Conservation (phyloP, 345 rosid species). For the Euphorbia pulcherrima region DNA sequence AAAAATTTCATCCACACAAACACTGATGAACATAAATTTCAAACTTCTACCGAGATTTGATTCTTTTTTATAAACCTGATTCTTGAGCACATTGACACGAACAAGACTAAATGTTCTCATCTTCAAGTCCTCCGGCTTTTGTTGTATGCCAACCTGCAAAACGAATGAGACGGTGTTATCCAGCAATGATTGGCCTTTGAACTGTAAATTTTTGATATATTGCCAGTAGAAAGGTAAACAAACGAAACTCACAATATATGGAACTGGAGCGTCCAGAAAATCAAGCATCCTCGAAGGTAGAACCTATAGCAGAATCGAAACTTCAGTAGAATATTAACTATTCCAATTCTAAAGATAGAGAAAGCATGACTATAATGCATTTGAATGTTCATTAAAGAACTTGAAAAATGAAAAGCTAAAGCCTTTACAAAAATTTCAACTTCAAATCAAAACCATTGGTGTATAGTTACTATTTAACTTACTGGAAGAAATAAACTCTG, state of each 20-base stretch:
- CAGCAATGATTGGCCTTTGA: not conserved
- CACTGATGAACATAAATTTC: not conserved
- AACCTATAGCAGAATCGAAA: conserved; percentile 45
- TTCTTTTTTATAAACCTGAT: conserved; percentile 49
- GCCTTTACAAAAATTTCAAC: not conserved
- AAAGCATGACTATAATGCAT: not conserved
- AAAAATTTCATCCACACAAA: not conserved
- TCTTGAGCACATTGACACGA: conserved; percentile 62
- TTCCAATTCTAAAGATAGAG: not conserved
- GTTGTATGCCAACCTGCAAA: conserved; percentile 75
- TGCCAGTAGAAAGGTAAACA: not conserved
- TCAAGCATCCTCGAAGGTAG: conserved; percentile 83
- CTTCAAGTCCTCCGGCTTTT: conserved; percentile 71
- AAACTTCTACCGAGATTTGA: not conserved
- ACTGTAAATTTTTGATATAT: not conserved
- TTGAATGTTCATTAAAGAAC: not conserved
- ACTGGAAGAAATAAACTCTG: conserved; percentile 97
- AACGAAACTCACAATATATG: conserved; percentile 71
- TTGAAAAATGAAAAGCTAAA: no score
- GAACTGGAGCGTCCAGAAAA: conserved; percentile 99
- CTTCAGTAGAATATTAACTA: not conserved
- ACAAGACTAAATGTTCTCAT: conserved; percentile 74
- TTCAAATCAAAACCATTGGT: conserved; percentile 1
- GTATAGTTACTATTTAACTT: conserved; percentile 29
- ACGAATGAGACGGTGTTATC: not conserved